phyloP scores from a whole-genome alignment of 2,329 filamentous ascomycete species.

The Tetracladium maxilliforme region DNA sequence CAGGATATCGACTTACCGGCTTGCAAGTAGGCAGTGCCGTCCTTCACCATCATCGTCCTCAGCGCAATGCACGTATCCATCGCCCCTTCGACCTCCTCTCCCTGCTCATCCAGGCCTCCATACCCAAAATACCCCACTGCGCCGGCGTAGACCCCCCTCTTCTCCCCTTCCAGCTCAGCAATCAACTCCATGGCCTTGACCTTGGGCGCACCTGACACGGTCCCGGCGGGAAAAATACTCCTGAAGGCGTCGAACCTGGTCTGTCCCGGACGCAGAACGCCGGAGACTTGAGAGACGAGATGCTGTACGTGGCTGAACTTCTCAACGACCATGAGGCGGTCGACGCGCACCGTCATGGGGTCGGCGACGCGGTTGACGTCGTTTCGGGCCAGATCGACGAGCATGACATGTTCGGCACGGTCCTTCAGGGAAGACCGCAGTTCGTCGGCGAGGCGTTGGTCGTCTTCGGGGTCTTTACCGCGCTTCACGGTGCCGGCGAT shows the following conservation, averaged over 20 bases:
- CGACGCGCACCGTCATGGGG: conserved; percentile 76
- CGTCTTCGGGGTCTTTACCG: conserved; percentile 67
- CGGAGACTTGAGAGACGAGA: conserved; percentile 88
- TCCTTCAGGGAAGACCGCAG: conserved; percentile 76
- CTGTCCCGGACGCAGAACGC: conserved; percentile 68
- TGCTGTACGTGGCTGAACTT: conserved; percentile 97
- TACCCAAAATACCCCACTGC: conserved; percentile 97
- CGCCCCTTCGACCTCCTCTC: conserved; percentile 54
- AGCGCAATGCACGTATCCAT: conserved; percentile 73
- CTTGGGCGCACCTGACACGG: conserved; percentile 89
- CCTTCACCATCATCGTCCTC: conserved; percentile 88
- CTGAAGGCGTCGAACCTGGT: conserved; percentile 92
- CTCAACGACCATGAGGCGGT: conserved; percentile 87
- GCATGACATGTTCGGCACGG: conserved; percentile 90
- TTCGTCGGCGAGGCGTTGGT: conserved; percentile 63
- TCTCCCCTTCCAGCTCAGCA: conserved; percentile 84
- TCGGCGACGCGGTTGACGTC: conserved; percentile 94
- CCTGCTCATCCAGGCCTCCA: conserved; percentile 50
- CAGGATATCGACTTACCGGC: conserved; percentile 24
- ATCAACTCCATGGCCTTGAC: conserved; percentile 96
- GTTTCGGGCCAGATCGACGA: conserved; percentile 90
- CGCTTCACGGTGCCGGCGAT: conserved; percentile 93
- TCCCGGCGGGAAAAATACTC: conserved; percentile 93
- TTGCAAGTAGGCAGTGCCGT: conserved; percentile 83
- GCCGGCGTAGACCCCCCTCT: conserved; percentile 87